phyloP scores from a whole-genome alignment of 257 asterid species.

The Lycium ferocissimum region DNA sequence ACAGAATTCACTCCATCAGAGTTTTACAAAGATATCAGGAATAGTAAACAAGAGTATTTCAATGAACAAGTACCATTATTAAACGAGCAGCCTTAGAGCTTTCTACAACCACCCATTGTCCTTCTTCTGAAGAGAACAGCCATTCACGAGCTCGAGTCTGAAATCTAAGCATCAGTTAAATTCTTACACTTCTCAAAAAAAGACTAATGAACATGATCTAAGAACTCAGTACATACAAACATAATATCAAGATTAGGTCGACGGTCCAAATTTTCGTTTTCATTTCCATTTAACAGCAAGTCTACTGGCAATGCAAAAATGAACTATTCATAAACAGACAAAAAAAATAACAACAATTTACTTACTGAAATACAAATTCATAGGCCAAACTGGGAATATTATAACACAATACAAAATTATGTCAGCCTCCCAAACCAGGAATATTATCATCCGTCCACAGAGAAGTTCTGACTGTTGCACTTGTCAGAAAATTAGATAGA shows the following conservation, averaged over 20 bases:
- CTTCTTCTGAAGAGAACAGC: conserved; percentile 92
- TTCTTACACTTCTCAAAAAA: conserved; percentile 28
- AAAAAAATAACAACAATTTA: background rate
- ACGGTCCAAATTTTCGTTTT: background rate
- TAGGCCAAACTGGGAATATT: background rate
- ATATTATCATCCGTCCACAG: background rate
- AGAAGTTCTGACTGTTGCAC: background rate
- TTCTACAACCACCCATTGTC: conserved; percentile 84
- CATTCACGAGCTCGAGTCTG: conserved; percentile 90
- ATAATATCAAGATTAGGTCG: background rate
- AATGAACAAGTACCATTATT: conserved; percentile 61
- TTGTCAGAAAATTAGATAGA: conserved; percentile 5
- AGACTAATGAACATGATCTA: conserved; percentile 16
- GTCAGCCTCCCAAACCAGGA: background rate
- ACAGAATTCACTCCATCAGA: background rate
- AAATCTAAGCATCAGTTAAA: conserved; percentile 55
- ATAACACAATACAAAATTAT: background rate
- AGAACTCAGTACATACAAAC: background rate
- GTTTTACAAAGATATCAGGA: background rate
- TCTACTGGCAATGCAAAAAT: too few relatives aligned
- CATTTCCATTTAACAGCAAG: background rate
- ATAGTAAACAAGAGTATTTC: background rate
- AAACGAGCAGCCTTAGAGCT: conserved; percentile 87
- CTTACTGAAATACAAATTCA: background rate
- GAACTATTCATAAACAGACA: background rate